Evolutionary conservation across 208 protist species (phyloP), one percentile per base, ranked within the genome.

Genomic region (Phytomonas sp.): DNA sequence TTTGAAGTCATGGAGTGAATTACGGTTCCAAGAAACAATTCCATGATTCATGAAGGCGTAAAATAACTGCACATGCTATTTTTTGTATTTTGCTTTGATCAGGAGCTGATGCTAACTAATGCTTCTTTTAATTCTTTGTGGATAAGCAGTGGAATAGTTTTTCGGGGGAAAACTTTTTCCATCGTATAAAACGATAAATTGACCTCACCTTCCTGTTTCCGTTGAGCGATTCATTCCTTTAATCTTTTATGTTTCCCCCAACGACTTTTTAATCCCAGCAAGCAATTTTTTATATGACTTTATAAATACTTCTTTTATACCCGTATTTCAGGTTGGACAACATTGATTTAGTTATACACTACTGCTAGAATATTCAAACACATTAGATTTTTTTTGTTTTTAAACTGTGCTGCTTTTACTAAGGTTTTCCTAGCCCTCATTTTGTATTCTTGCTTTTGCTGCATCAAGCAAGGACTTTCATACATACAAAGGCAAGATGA

Each of bases 1-100:
- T 23, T 53, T 88, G 28, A 34, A 73, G 23, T 65, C 85, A 33
- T 89, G 82, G 86, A 71, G 70, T 53, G 75, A 81, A 56, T 68
- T 94, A 33, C 70, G 79, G 2, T 77, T 69, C 37, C 26, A 34
- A 1, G 68, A 75, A n/a, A 71, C 51, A 73, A 40, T n/a, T 74
- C 43, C 60, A 34, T 26, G 40, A 33, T 34, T 67, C 4, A 34
- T n/a, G 46, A 61, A 43, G 30, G 8, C 9, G 46, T 33, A 73
- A 71, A 59, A 31, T 61, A 60, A 62, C 40, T 69, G 2, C 4
- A 73, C 33, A 72, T 66, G 66, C 56, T 60, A 15, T 63, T 68
- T 69, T 43, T 66, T 60, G 64, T 28, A 6, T 30, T 65, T 70
- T 59, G 66, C 5, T 60, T 67, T 67, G 4, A 70, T 71, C 46